Conservation (phyloP, 2,329 filamentous ascomycete genomes). For the Herpotrichia juniperi region DNA sequence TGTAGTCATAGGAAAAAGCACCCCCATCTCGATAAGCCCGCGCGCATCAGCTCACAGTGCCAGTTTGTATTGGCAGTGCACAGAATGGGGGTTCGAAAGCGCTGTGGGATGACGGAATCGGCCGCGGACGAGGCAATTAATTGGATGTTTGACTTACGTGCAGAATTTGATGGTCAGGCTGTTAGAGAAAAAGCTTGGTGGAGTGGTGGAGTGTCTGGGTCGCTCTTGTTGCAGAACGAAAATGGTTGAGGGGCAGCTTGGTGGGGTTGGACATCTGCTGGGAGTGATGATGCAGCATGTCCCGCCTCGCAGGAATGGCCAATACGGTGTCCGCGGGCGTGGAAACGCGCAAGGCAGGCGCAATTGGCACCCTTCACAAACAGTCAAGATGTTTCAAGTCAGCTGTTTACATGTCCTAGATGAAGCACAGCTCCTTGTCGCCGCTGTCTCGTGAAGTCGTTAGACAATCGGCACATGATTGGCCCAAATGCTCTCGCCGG, state of each 20-base stretch:
- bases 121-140: constrained; percentile 41
- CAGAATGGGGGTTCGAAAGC: constrained; percentile 22
- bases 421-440: background rate
- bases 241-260: constrained; percentile 23
- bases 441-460: background rate
- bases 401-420: background rate
- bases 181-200: constrained; percentile 23
- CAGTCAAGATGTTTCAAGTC: background rate
- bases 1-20: constrained; percentile 34
- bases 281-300: constrained; percentile 13
- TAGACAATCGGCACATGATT: background rate
- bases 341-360: background rate
- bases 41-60: constrained; percentile 16
- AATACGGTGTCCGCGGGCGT: constrained; percentile 14
- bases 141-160: constrained; percentile 42
- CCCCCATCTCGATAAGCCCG: constrained; percentile 32
- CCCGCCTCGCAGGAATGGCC: constrained; percentile 11
- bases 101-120: constrained; percentile 32
- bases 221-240: constrained; percentile 17
- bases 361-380: background rate
- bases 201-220: constrained; percentile 26
- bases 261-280: constrained; percentile 18
- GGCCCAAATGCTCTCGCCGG: background rate
- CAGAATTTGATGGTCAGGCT: constrained; percentile 22
- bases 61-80: constrained; percentile 19